Conservation (phyloP, 108 stramenopile species). For the Epithemia pelagica region DNA sequence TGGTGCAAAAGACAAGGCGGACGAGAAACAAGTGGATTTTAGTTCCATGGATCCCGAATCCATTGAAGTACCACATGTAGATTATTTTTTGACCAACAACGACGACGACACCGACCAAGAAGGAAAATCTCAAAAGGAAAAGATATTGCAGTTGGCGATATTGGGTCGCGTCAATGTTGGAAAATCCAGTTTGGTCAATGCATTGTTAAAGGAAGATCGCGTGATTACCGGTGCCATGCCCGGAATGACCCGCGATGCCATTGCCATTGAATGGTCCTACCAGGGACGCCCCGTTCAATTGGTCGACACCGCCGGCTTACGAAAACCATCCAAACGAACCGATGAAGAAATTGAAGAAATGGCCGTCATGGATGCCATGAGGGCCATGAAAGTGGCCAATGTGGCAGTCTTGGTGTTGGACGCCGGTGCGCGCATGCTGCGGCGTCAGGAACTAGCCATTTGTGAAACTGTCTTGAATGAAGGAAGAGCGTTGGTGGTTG, state of each 20-base stretch:
- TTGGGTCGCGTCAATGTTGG: conserved; percentile 88
- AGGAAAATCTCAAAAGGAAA: conserved; percentile 17
- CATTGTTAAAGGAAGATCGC: conserved; percentile 63
- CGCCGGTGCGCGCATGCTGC: conserved; percentile 61
- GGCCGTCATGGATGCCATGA: conserved; percentile 74
- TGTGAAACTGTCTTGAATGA: conserved; percentile 85
- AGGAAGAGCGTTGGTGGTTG: conserved; percentile 81
- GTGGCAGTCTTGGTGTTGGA: conserved; percentile 87
- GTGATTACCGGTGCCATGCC: conserved; percentile 75
- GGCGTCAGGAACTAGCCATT: conserved; percentile 82
- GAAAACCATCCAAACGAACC: conserved; percentile 57
- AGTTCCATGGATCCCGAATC: neutral
- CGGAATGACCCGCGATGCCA: conserved; percentile 89
- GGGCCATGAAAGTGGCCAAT: conserved; percentile 86
- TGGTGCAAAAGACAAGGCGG: neutral
- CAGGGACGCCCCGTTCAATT: conserved; percentile 56
- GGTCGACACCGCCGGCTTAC: conserved; percentile 86
- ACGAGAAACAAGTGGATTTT: neutral
- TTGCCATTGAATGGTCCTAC: conserved; percentile 75
- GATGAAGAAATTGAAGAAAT: conserved; percentile 79
- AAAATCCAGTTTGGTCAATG: conserved; percentile 81
- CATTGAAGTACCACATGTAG: neutral
- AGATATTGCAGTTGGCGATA: conserved; percentile 80
- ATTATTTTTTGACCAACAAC: neutral
- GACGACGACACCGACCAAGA: conserved; percentile 6